Evolutionary conservation across 306 rosid species (phyloP).

Genomic region (Herpetospermum pedunculosum): DNA sequence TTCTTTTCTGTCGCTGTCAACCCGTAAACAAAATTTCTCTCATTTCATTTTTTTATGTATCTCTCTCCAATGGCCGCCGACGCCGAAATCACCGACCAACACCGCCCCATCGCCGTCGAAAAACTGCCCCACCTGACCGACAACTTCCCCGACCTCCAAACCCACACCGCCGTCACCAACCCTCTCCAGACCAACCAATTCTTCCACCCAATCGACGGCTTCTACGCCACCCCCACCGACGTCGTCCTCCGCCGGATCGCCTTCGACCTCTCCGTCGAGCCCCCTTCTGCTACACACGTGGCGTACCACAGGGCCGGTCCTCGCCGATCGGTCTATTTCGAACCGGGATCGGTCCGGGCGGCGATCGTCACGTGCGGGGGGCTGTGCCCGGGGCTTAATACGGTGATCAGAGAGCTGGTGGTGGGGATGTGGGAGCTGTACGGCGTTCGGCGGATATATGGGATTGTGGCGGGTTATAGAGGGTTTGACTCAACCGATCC

Average conservation of each 20-base stretch:
- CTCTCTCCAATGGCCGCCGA: slow-evolving; percentile 1
- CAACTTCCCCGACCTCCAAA: slow-evolving; percentile 9
- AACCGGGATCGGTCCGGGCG: slow-evolving; percentile 18
- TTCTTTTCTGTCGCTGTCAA: background rate
- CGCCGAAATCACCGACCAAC: background rate
- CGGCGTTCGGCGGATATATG: slow-evolving; percentile 56
- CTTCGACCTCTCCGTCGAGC: slow-evolving; percentile 24
- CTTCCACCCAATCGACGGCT: slow-evolving; percentile 25
- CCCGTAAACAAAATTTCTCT: too few species aligned
- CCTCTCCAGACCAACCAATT: slow-evolving; percentile 28
- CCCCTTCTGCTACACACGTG: background rate
- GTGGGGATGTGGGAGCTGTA: slow-evolving; percentile 59
- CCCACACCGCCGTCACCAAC: slow-evolving; percentile 19
- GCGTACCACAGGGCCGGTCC: slow-evolving; percentile 41
- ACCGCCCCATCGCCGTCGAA: slow-evolving; percentile 9
- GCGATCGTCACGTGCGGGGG: slow-evolving; percentile 72
- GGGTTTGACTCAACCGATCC: slow-evolving; percentile 52
- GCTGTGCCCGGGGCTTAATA: slow-evolving; percentile 69
- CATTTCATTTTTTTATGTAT: too few species aligned
- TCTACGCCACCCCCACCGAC: slow-evolving; percentile 31
- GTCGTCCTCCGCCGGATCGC: slow-evolving; percentile 30
- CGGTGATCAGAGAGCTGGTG: slow-evolving; percentile 73
- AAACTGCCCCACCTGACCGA: slow-evolving; percentile 21
- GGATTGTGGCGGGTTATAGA: slow-evolving; percentile 57
- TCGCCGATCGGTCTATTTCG: slow-evolving; percentile 19